Evolutionary conservation across 2,329 filamentous ascomycete genomes (phyloP).

Genomic region (Cordyceps cateniannulata): DNA sequence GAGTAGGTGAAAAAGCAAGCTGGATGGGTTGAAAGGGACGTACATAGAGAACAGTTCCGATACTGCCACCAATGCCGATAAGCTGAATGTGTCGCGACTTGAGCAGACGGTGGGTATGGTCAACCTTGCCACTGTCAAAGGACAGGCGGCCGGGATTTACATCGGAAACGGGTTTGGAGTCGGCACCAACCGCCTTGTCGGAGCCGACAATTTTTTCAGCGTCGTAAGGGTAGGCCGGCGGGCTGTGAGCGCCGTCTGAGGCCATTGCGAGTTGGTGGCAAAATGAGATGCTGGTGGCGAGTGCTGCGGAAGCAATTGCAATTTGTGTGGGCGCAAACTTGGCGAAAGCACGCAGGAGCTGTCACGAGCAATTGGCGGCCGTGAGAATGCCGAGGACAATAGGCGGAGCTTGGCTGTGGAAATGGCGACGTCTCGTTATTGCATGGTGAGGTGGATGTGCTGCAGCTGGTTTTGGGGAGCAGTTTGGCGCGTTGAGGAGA

Average conservation of each 20-base stretch:
- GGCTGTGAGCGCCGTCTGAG: slow-evolving; percentile 9
- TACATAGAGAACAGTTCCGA: slow-evolving; percentile 55
- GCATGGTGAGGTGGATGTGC: background rate
- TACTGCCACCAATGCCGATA: slow-evolving; percentile 58
- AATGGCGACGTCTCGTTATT: background rate
- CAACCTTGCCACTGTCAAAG: slow-evolving; percentile 19
- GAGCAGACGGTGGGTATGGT: slow-evolving; percentile 45
- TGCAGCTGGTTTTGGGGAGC: background rate
- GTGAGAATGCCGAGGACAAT: background rate
- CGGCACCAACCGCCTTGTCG: background rate
- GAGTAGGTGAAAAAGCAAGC: slow-evolving; percentile 7
- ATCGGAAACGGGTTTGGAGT: background rate
- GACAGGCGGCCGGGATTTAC: slow-evolving; percentile 14
- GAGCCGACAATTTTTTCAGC: slow-evolving; percentile 16
- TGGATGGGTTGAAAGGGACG: slow-evolving; percentile 15
- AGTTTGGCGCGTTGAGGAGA: background rate
- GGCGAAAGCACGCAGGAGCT: background rate
- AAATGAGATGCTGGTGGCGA: background rate
- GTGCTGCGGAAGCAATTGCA: background rate
- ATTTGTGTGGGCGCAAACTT: background rate
- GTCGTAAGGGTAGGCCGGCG: slow-evolving; percentile 20
- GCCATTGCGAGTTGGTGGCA: background rate
- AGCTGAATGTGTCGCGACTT: slow-evolving; percentile 53
- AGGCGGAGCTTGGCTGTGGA: background rate
- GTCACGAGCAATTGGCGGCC: slow-evolving; percentile 7